These are phyloP conservation scores for Lipomyces spencermartinsiae DNA, from an alignment of 805 yeast species.

Conservation along the genomic window DNA sequence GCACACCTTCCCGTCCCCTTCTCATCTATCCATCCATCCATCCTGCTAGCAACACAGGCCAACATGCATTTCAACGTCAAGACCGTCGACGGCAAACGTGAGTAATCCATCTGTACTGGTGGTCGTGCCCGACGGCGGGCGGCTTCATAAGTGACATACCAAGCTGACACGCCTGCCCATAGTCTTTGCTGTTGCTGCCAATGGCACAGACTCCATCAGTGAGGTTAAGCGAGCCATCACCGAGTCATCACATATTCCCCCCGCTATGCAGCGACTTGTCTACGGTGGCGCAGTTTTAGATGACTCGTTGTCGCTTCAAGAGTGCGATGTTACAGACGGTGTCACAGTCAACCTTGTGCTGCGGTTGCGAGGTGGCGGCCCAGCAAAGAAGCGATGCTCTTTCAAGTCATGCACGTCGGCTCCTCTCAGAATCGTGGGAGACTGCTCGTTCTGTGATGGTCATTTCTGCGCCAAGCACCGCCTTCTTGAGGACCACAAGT, in stretches of 20 bases:
- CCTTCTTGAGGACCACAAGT: constrained; percentile 80
- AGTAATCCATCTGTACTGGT: not conserved
- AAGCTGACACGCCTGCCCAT: not conserved
- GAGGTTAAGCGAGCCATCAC: constrained; percentile 28
- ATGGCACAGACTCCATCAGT: constrained; percentile 24
- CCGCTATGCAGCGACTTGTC: constrained; percentile 49
- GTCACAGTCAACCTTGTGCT: constrained; percentile 83
- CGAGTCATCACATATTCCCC: constrained; percentile 26
- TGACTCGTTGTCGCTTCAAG: constrained; percentile 83
- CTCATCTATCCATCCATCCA: not conserved
- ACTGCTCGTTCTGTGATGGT: constrained; percentile 82
- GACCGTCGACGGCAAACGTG: constrained; percentile 37
- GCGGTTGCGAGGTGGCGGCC: constrained; percentile 92
- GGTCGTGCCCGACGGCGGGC: not conserved
- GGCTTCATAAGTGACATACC: not conserved
- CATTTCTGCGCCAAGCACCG: constrained; percentile 88
- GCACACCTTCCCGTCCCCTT: not conserved
- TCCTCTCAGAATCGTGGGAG: constrained; percentile 73
- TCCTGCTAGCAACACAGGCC: not conserved
- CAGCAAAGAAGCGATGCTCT: constrained; percentile 53
- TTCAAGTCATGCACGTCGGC: constrained; percentile 66
- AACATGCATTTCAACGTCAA: constrained; percentile 32
- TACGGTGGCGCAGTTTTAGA: constrained; percentile 88
- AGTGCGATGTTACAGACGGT: constrained; percentile 87
- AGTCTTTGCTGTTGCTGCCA: constrained; percentile 28